Evolutionary conservation across 2,329 filamentous ascomycete genomes (phyloP).

Genomic region (Xylariaceae sp.): DNA sequence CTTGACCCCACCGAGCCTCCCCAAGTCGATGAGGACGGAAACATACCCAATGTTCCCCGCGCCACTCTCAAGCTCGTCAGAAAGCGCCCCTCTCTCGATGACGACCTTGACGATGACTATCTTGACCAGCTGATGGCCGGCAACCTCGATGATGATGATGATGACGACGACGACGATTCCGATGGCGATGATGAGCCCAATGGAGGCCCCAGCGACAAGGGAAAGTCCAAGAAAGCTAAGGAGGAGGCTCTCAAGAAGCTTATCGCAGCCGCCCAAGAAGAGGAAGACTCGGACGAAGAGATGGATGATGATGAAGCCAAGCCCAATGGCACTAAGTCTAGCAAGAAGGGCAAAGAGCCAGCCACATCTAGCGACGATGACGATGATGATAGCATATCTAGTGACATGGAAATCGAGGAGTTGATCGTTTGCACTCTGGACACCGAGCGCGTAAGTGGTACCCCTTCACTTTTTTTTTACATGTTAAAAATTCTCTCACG

Average conservation of each 20-base stretch:
- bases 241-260: constrained; percentile 75
- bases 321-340: constrained; percentile 53
- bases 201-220: constrained; percentile 85
- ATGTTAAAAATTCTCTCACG: background rate
- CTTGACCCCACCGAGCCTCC: constrained; percentile 82
- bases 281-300: constrained; percentile 62
- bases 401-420: constrained; percentile 72
- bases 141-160: constrained; percentile 47
- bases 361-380: constrained; percentile 44
- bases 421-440: constrained; percentile 95
- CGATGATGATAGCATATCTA: constrained; percentile 54
- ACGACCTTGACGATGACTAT: constrained; percentile 65
- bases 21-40: constrained; percentile 60
- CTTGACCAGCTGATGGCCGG: constrained; percentile 51
- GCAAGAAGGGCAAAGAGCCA: constrained; percentile 68
- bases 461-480: constrained; percentile 1
- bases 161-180: constrained; percentile 43
- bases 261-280: constrained; percentile 60
- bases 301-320: constrained; percentile 60
- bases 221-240: constrained; percentile 83
- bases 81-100: constrained; percentile 57
- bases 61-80: constrained; percentile 91
- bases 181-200: constrained; percentile 70
- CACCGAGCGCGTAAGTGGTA: constrained; percentile 70
- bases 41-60: constrained; percentile 61